phyloP scores from a whole-genome alignment of 441 rosid genomes.

The Hura crepitans region DNA sequence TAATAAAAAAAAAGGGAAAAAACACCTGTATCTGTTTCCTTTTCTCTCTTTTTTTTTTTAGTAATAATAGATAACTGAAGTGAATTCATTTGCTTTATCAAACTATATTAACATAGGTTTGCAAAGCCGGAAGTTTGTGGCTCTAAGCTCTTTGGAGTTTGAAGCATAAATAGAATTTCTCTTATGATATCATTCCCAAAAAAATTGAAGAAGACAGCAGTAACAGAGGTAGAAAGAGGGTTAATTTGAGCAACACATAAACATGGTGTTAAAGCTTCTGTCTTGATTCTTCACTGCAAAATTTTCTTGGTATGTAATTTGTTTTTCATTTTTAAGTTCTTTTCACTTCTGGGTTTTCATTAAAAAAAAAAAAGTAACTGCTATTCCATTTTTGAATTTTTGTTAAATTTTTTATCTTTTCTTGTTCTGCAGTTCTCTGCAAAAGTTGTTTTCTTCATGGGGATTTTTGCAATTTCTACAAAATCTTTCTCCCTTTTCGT shows the following conservation, averaged over 20 bases:
- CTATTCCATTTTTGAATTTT: no score
- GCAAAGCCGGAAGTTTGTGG: constrained; percentile 7
- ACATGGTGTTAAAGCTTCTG: constrained; percentile 24
- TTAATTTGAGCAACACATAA: no score
- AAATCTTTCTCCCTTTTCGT: no score
- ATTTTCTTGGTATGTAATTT: not conserved
- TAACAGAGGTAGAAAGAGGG: no score
- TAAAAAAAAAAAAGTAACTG: no score
- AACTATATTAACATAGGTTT: not conserved
- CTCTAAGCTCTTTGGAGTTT: constrained; percentile 2
- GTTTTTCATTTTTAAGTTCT: not conserved
- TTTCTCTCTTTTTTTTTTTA: not conserved
- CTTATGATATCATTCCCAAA: not conserved
- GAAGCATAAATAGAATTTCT: not conserved
- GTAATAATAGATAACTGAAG: not conserved
- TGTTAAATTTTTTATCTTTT: not conserved
- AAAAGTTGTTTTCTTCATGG: not conserved
- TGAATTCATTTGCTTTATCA: not conserved
- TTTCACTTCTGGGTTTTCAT: not conserved
- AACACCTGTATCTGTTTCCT: not conserved
- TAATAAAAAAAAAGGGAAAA: not conserved
- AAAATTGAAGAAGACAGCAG: not conserved
- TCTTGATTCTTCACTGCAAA: not conserved
- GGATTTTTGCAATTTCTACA: not conserved
- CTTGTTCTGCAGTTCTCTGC: not conserved